phyloP scores from a whole-genome alignment of 2,329 filamentous ascomycete genomes.

The Moelleriella libera region DNA sequence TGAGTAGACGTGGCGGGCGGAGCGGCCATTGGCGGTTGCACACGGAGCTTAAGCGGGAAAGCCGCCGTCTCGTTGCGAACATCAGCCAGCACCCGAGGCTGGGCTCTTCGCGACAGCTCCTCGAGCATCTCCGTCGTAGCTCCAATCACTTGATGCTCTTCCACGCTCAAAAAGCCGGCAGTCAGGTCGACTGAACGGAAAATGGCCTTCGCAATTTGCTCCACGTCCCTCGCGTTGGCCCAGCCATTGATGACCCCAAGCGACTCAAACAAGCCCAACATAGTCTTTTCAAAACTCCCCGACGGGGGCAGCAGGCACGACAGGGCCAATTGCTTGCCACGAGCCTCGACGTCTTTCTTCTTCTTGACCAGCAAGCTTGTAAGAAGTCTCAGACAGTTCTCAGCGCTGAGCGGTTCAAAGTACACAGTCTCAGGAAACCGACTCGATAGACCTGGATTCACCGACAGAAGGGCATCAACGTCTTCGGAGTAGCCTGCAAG shows the following conservation, averaged over 20 bases:
- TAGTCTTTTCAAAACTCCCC: constrained; percentile 1
- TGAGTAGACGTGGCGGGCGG: no score
- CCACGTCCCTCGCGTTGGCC: constrained; percentile 51
- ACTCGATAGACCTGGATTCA: constrained; percentile 49
- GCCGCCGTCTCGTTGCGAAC: not conserved
- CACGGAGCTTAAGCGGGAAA: not conserved
- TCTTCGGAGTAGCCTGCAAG: constrained; percentile 55
- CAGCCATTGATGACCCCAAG: constrained; percentile 34
- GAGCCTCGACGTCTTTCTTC: constrained; percentile 8
- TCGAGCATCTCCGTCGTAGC: constrained; percentile 10
- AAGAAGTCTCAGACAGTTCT: constrained; percentile 24
- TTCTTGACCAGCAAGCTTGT: constrained; percentile 21
- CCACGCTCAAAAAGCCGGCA: constrained; percentile 5
- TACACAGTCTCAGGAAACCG: constrained; percentile 49
- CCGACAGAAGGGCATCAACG: constrained; percentile 46
- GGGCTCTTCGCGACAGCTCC: not conserved
- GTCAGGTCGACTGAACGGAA: constrained; percentile 20
- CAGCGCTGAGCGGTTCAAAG: constrained; percentile 32
- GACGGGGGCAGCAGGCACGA: constrained; percentile 11
- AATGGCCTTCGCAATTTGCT: constrained; percentile 35
- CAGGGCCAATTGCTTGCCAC: constrained; percentile 11
- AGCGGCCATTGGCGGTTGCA: not conserved
- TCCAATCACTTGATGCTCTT: constrained; percentile 4
- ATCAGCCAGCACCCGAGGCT: not conserved
- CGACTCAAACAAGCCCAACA: constrained; percentile 17